Evolutionary conservation across 306 rosid genomes (phyloP).

Genomic region (Amphicarpaea edgeworthii): DNA sequence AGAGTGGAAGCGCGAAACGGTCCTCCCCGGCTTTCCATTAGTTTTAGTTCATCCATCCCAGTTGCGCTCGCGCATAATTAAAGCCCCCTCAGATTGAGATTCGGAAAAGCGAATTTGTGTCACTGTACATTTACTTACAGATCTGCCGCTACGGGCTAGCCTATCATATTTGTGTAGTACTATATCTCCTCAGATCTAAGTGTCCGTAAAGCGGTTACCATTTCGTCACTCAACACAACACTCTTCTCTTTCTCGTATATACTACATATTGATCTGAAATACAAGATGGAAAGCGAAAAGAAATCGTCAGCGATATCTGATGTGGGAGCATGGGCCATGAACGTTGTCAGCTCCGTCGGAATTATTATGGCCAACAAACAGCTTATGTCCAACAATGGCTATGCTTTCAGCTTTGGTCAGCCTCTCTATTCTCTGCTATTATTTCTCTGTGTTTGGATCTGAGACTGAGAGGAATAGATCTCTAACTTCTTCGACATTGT

Average conservation of each 20-base stretch:
- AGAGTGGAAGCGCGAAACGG: conserved; percentile 28
- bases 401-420: conserved; percentile 78
- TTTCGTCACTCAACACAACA: no score
- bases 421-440: neutral
- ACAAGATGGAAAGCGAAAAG: conserved; percentile 76
- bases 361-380: conserved; percentile 93
- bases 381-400: conserved; percentile 85
- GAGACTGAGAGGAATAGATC: conserved; percentile 26
- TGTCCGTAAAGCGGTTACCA: conserved; percentile 17
- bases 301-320: conserved; percentile 70
- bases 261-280: neutral
- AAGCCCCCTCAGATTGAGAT: neutral
- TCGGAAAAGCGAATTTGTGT: neutral
- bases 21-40: conserved; percentile 44
- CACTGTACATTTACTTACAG: neutral
- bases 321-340: conserved; percentile 94
- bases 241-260: neutral
- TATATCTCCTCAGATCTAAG: conserved; percentile 44
- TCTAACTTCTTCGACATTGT: conserved; percentile 33
- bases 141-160: conserved; percentile 19
- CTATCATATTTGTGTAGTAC: neutral
- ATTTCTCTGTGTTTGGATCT: conserved; percentile 34
- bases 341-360: conserved; percentile 87
- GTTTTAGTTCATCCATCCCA: conserved; percentile 7
- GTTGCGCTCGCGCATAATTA: neutral